Evolutionary conservation across 192 early-diverging fungal species (phyloP), one percentile per base, ranked within the genome.

Genomic region (Piromyces sp.): DNA sequence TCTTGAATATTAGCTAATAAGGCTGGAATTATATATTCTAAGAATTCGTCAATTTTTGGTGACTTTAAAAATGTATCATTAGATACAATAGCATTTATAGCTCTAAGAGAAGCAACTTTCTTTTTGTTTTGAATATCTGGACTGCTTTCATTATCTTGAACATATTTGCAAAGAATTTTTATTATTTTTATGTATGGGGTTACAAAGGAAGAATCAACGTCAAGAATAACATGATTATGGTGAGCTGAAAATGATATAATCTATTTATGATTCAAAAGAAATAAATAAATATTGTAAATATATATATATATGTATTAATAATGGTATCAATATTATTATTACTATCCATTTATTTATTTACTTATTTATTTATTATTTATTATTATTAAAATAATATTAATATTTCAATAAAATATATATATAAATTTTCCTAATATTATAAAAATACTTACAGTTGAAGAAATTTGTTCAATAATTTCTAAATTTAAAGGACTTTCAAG

Each of bases 381-480:
- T n/a, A n/a, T n/a, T n/a, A n/a, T n/a, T n/a, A n/a, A n/a, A n/a
- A n/a, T n/a, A n/a, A n/a, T n/a, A n/a, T n/a, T n/a, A n/a, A n/a
- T n/a, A n/a, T n/a, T n/a, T n/a, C n/a, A n/a, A n/a, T n/a, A n/a
- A n/a, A n/a, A n/a, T n/a, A n/a, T n/a, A n/a, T n/a, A n/a, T n/a
- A n/a, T n/a, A n/a, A n/a, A n/a, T n/a, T n/a, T n/a, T n/a, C n/a
- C n/a, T n/a, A n/a, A n/a, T n/a, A n/a, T n/a, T n/a, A n/a, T n/a
- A n/a, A n/a, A n/a, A n/a, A n/a, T n/a, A 83, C 83, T 80, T 85
- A 93, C 92, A 15, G 92, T 92, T 37, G 84, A 86, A 33, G 90
- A 88, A 78, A 92, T 92, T 3, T 88, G 85, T 80, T 88, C 81
- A 1, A 92, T 81, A 40, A 96, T 84, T 38, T 90, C 92, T n/a